Conservation (phyloP, 169 alveolate genomes). For the Amoebophrya sp. region DNA sequence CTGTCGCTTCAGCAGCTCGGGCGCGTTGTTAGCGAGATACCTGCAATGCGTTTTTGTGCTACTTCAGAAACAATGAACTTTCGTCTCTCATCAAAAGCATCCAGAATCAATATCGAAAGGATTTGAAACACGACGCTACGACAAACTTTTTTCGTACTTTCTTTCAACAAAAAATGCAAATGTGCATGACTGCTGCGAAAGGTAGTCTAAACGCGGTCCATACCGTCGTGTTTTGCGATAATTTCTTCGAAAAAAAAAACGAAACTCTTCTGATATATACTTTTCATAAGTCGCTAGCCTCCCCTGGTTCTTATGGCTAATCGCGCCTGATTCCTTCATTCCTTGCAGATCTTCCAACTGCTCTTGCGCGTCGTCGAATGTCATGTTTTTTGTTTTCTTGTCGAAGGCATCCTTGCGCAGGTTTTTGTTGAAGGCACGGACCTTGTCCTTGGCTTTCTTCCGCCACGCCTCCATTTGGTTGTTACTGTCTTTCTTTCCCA, state of each 20-base stretch:
- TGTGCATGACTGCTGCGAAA: too few species aligned
- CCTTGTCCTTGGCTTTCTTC: not conserved
- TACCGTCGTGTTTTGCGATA: too few species aligned
- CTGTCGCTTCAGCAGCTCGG: not conserved
- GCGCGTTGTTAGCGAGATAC: not conserved
- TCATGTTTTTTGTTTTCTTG: not conserved
- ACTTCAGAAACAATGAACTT: too few species aligned
- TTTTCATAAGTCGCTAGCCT: not conserved
- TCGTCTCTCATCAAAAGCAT: too few species aligned
- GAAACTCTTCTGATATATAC: too few species aligned
- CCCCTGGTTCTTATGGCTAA: not conserved
- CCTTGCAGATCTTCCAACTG: not conserved
- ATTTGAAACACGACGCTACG: too few species aligned
- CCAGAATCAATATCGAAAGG: too few species aligned
- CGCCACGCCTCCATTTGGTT: constrained; percentile 10
- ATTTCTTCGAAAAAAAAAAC: too few species aligned
- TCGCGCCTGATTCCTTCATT: not conserved
- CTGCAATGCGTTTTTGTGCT: too few species aligned
- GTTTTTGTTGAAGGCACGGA: not conserved
- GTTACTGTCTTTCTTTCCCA: not conserved
- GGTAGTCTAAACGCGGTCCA: too few species aligned
- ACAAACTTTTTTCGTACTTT: too few species aligned
- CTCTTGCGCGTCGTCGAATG: not conserved
- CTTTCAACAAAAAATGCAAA: too few species aligned
- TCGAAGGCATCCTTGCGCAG: not conserved